Percentiles rank a stretch among this genome's conserved stretches.
Evolutionary conservation across 2,329 filamentous ascomycete species (phyloP).

Genomic region (Emergomyces orientalis): DNA sequence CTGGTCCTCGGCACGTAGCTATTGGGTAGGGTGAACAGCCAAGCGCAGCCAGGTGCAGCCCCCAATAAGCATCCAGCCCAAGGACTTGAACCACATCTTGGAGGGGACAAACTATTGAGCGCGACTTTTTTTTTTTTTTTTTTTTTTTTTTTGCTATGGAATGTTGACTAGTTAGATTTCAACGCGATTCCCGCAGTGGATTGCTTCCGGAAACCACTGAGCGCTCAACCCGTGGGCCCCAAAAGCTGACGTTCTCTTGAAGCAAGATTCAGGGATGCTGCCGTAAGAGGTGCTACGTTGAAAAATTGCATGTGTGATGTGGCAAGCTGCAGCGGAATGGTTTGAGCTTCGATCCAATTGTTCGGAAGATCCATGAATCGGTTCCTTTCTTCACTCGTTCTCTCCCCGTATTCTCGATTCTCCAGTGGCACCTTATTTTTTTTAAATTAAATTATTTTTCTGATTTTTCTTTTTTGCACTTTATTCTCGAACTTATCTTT

Average conservation of each 20-base stretch:
- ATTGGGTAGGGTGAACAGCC: neutral
- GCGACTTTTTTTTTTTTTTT: neutral
- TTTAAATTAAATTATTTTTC: neutral
- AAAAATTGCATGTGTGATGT: slow-evolving; percentile 5
- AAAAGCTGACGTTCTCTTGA: slow-evolving; percentile 6
- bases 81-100: neutral
- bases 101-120: neutral
- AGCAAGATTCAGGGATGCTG: slow-evolving; percentile 1
- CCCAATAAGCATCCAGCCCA: neutral
- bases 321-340: slow-evolving; percentile 4
- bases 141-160: too few relatives aligned
- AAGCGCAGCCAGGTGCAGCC: neutral
- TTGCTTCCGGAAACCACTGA: slow-evolving; percentile 2
- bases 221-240: slow-evolving; percentile 2
- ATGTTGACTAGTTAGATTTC: neutral
- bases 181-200: slow-evolving; percentile 7
- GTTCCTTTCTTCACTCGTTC: neutral
- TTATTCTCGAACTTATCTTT: neutral
- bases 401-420: neutral
- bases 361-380: neutral
- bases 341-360: slow-evolving; percentile 1
- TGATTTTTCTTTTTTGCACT: neutral
- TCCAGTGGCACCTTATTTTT: neutral
- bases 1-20: neutral
- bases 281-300: slow-evolving; percentile 7